Evolutionary conservation across 2,329 filamentous ascomycete species (phyloP).

Genomic region (Fusarium musae): DNA sequence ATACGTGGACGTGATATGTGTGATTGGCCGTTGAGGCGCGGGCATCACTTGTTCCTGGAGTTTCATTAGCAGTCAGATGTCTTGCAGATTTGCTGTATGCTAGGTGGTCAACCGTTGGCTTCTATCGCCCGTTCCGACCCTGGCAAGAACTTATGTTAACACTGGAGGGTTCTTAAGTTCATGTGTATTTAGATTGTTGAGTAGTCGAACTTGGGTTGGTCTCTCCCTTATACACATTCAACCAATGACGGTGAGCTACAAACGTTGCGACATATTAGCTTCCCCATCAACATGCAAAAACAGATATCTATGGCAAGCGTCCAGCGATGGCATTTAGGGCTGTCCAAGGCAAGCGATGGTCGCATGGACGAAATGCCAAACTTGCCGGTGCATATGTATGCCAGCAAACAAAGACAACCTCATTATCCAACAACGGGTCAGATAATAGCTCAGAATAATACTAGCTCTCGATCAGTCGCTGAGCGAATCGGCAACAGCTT

Average conservation of each 20-base stretch:
- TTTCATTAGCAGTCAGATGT: neutral
- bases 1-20: neutral
- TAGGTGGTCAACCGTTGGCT: slow-evolving; percentile 12
- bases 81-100: neutral
- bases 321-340: neutral
- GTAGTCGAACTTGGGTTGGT: neutral
- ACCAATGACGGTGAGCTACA: neutral
- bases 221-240: neutral
- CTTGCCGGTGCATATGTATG: slow-evolving; percentile 2
- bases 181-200: neutral
- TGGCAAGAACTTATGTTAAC: neutral
- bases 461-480: neutral
- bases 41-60: neutral
- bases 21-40: slow-evolving; percentile 1
- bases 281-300: neutral
- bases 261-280: neutral
- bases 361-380: slow-evolving; percentile 1
- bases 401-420: neutral
- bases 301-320: neutral
- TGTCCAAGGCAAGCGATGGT: slow-evolving; percentile 4
- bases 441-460: neutral
- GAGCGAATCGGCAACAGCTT: neutral
- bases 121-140: slow-evolving; percentile 20
- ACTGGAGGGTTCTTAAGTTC: neutral
- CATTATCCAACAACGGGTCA: neutral